phyloP scores from a whole-genome alignment of 768 basidiomycete species.

The Phaeolepiota aurea region DNA sequence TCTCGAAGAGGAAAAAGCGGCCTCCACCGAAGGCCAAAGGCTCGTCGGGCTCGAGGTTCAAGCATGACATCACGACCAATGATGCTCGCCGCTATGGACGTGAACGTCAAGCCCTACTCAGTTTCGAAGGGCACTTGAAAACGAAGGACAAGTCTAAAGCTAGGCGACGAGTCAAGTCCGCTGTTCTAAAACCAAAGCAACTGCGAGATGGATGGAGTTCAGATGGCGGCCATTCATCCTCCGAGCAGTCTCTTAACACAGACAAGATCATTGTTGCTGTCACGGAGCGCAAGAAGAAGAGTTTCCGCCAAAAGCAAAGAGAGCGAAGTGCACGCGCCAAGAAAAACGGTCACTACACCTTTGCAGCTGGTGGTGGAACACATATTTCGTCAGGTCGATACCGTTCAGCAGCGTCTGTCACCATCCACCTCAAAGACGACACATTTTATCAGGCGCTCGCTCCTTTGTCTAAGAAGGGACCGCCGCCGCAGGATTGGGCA shows the following conservation, averaged over 20 bases:
- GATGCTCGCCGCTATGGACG: constrained; percentile 23
- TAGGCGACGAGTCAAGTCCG: neutral
- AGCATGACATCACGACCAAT: constrained; percentile 28
- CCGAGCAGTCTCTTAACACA: too few relatives aligned
- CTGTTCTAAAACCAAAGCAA: too few relatives aligned
- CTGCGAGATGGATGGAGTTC: too few relatives aligned
- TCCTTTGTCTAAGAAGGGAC: constrained; percentile 13
- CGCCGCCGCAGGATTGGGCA: constrained; percentile 6
- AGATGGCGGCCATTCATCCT: too few relatives aligned
- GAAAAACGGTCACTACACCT: constrained; percentile 25
- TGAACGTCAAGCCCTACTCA: constrained; percentile 30
- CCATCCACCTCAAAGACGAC: constrained; percentile 36
- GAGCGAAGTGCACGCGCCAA: constrained; percentile 16
- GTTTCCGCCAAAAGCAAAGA: constrained; percentile 18
- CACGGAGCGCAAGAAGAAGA: constrained; percentile 13
- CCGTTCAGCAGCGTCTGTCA: constrained; percentile 21
- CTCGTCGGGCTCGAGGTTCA: constrained; percentile 11
- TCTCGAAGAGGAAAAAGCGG: constrained; percentile 11
- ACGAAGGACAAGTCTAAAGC: neutral
- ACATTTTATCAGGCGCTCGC: constrained; percentile 32
- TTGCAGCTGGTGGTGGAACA: constrained; percentile 25
- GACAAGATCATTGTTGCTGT: constrained; percentile 8
- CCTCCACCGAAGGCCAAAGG: constrained; percentile 4
- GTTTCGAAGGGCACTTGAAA: constrained; percentile 16
- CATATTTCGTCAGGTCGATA: constrained; percentile 26